Percentiles rank a stretch among this genome's conserved stretches.
Evolutionary conservation across 371 early-diverging fungal species (phyloP).

Genomic region (Mortierella sp.): DNA sequence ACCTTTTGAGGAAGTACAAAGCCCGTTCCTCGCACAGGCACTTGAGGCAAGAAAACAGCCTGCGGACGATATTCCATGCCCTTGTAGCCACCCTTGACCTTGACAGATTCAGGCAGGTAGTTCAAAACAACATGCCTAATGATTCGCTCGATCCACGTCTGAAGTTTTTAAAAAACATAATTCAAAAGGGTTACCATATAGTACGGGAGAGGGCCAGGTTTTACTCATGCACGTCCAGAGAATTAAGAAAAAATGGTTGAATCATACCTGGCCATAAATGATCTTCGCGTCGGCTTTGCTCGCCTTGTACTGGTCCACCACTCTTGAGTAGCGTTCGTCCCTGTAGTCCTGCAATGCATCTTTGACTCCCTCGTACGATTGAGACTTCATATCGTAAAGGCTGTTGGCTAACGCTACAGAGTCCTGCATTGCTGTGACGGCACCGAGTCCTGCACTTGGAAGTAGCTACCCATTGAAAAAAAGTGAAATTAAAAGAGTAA

Average conservation of each 20-base stretch:
- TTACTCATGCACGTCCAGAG: not conserved
- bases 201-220: no score
- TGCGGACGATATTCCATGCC: not conserved
- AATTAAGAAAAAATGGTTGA: not conserved
- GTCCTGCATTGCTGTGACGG: slow-evolving; percentile 27
- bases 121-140: not conserved
- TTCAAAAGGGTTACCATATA: no score
- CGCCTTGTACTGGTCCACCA: slow-evolving; percentile 22
- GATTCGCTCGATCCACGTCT: not conserved
- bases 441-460: slow-evolving; percentile 16
- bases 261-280: slow-evolving; percentile 17
- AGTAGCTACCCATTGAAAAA: not conserved
- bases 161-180: no score
- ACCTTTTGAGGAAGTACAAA: not conserved
- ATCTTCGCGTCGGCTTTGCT: slow-evolving; percentile 19
- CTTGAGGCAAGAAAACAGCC: not conserved
- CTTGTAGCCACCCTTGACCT: not conserved
- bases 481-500: not conserved
- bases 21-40: not conserved
- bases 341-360: slow-evolving; percentile 6
- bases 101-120: not conserved
- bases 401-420: slow-evolving; percentile 10
- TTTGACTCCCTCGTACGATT: not conserved
- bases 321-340: slow-evolving; percentile 17
- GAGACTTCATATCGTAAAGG: slow-evolving; percentile 16